phyloP scores from a whole-genome alignment of 1,284 basidiomycete genomes.

The Fomitopsis schrenkii region DNA sequence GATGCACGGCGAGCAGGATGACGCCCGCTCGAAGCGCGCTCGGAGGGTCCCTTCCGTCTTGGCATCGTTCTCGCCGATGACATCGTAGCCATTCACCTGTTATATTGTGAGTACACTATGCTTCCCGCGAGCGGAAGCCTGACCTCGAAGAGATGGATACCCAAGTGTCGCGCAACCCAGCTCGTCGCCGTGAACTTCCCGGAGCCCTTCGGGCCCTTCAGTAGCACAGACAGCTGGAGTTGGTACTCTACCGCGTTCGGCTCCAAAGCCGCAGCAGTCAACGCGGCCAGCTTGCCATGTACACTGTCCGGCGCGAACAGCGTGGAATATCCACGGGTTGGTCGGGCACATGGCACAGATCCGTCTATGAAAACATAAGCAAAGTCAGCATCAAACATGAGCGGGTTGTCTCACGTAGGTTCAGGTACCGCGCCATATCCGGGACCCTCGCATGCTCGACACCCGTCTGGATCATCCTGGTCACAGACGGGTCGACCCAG shows the following conservation, averaged over 20 bases:
- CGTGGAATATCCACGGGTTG: neutral
- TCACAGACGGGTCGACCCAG: constrained; percentile 73
- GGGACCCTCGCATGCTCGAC: constrained; percentile 69
- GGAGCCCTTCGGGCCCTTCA: constrained; percentile 71
- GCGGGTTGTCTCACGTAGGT: constrained; percentile 36
- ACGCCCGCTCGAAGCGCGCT: constrained; percentile 78
- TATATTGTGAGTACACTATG: neutral
- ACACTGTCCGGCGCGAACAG: constrained; percentile 31
- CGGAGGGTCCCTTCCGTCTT: constrained; percentile 79
- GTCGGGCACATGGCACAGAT: neutral
- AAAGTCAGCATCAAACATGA: neutral
- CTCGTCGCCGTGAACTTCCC: constrained; percentile 68
- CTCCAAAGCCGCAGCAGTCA: constrained; percentile 54
- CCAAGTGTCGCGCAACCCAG: constrained; percentile 60
- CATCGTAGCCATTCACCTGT: constrained; percentile 83
- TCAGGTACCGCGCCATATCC: constrained; percentile 52
- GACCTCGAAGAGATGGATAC: constrained; percentile 82
- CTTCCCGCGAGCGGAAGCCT: constrained; percentile 10
- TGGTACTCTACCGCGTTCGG: constrained; percentile 54
- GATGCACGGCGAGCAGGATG: constrained; percentile 81
- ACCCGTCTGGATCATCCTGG: constrained; percentile 79
- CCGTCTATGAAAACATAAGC: neutral
- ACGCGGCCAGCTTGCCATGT: constrained; percentile 39
- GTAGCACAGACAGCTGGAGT: constrained; percentile 60
- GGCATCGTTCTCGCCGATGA: constrained; percentile 77